Evolutionary conservation across 2,329 filamentous ascomycete genomes (phyloP), one percentile per base, ranked within the genome.

Genomic region (Lachnellula occidentalis): DNA sequence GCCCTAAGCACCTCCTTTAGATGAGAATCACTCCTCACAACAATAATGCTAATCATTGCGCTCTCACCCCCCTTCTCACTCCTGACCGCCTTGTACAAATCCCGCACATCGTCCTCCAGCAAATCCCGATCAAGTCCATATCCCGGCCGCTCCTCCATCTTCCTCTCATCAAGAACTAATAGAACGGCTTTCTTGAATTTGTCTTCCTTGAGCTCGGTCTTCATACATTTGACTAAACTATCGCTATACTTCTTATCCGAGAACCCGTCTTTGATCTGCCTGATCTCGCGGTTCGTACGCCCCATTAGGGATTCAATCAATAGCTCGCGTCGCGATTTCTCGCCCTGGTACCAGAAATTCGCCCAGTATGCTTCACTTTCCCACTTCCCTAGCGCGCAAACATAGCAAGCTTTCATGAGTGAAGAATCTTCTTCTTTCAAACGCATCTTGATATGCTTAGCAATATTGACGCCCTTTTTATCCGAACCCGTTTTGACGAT

Each of bases 311-410:
- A 83, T 72, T 99, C 94, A 64, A 97, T 96, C 51, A 99, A 80
- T 36, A 99, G 78, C 71, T 97, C 92, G 5, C 92, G 83, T 2
- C 90, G 81, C 7, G 86, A 89, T 65, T 86, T 88, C 70, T 92
- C 88, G 37, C 86, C 86, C 68, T 96, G 92, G 73, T 96, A 97
- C 86, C 91, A 97, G 72, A 90, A 96, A 70, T 96, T 97, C 56
- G 92, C 91, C 92, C 94, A 99, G 77, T 96, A 96, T 0, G 90
- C 90, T 71, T 99, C 94, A 63, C 85, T 87, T 73, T 96, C 94
- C 86, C 91, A 97, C 50, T 81, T 81, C 9, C 94, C 94, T 0
- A 97, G 80, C 0, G 92, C 91, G 2, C 90, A 92, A 3, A 92
- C 85, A 70, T 97, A 96, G 66, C 87, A 91, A 6, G 88, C 88